Percentiles rank a stretch among this genome's conserved stretches.
phyloP scores from a whole-genome alignment of 495 filamentous ascomycete species.

The Penicillium crystallinum region DNA sequence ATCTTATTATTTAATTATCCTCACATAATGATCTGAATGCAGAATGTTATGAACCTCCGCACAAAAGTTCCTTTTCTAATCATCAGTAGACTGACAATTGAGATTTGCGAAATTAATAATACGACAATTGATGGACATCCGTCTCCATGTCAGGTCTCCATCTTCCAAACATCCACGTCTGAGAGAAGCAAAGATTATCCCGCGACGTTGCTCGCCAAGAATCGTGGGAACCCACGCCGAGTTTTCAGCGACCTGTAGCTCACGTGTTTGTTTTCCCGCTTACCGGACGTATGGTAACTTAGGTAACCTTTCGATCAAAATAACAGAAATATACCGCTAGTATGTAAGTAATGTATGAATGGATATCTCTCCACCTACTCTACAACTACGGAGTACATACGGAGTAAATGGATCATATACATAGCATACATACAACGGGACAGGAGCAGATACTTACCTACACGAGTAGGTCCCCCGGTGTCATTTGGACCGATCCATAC shows the following conservation, averaged over 20 bases:
- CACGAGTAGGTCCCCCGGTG: background rate
- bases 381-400: background rate
- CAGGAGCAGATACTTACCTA: background rate
- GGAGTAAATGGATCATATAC: background rate
- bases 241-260: background rate
- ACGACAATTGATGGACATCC: background rate
- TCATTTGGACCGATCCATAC: background rate
- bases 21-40: constrained; percentile 2
- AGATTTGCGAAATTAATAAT: background rate
- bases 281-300: background rate
- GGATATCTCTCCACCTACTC: background rate
- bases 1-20: background rate
- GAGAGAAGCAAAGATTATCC: background rate
- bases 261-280: background rate
- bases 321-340: background rate
- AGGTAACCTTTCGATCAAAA: background rate
- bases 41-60: background rate
- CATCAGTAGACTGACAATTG: background rate
- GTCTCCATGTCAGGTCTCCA: background rate
- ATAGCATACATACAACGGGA: background rate
- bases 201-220: background rate
- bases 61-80: background rate
- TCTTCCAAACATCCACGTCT: background rate
- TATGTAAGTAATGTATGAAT: background rate
- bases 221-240: background rate